Evolutionary conservation across 805 yeast species (phyloP), one percentile per base, ranked within the genome.

Genomic region (Suhomyces faveliae): DNA sequence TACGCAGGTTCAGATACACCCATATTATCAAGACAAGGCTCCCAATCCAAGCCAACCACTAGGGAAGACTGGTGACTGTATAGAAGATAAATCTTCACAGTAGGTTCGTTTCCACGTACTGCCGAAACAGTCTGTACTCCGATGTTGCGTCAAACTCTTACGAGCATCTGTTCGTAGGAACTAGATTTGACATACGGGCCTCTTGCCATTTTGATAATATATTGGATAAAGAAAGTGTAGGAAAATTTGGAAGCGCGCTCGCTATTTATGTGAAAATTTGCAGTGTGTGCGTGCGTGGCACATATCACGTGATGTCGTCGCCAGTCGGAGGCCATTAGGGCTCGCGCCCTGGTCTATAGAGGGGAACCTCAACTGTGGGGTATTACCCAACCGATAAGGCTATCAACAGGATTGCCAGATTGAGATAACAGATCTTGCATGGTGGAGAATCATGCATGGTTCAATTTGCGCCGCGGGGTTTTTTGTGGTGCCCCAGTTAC

Each of bases 1-100:
- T 24, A 8, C 25, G 9, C 7, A 33, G 21, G 19, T 19, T 12
- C 40, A 37, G 20, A 21, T 37, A 20, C 20, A 35, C 50, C 40
- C 50, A 57, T 60, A 69, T 65, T 63, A 70, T 70, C 74, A 66
- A 60, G 76, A 71, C 78, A 71, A 73, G 77, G 78, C 77, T 73
- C 76, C 78, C 76, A 41, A 54, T 66, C 73, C 71, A 61, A 65
- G 68, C 60, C 55, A 47, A 29, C 20, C 40, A 12, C 9, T 4
- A 12, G n/a, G 52, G 37, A 29, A 48, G 50, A 48, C 62, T 58
- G 63, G 64, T 59, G 47, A 51, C 59, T 52, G 59, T 35, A 53
- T 56, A 33, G 20, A 42, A 24, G 21, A 25, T 25, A 13, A 19
- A 19, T 20, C 25, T 37, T 37, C 40, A 21, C 25, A 37, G 25